phyloP scores from a whole-genome alignment of 1,284 basidiomycete genomes.

The Moesziomyces sp. region DNA sequence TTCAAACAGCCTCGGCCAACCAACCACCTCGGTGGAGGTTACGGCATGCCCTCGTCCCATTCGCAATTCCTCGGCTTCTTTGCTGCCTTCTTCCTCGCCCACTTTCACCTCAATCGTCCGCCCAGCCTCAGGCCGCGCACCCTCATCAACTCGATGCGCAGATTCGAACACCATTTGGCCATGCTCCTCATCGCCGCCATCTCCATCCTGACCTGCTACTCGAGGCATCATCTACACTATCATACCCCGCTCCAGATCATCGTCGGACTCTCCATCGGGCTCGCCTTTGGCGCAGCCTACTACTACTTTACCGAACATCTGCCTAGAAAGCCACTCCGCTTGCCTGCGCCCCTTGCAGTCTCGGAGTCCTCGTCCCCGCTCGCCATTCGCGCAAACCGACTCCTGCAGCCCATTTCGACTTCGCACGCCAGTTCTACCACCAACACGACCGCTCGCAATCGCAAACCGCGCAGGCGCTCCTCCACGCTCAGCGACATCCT shows the following conservation, averaged over 20 bases:
- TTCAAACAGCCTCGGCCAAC: slow-evolving; percentile 78
- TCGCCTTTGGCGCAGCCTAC: slow-evolving; percentile 73
- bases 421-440: slow-evolving; percentile 4
- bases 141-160: slow-evolving; percentile 43
- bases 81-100: slow-evolving; percentile 78
- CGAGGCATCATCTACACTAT: slow-evolving; percentile 80
- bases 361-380: slow-evolving; percentile 33
- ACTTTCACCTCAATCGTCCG: slow-evolving; percentile 78
- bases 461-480: slow-evolving; percentile 18
- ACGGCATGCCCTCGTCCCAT: slow-evolving; percentile 87
- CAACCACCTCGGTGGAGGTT: slow-evolving; percentile 78
- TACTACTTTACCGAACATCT: slow-evolving; percentile 76
- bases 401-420: slow-evolving; percentile 26
- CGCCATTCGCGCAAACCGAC: slow-evolving; percentile 22
- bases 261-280: slow-evolving; percentile 79
- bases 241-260: slow-evolving; percentile 78
- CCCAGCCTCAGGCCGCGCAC: slow-evolving; percentile 70
- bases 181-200: slow-evolving; percentile 73
- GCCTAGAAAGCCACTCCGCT: slow-evolving; percentile 67
- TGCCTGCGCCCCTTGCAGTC: slow-evolving; percentile 41
- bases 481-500: slow-evolving; percentile 31
- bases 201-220: slow-evolving; percentile 79
- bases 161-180: slow-evolving; percentile 66
- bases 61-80: slow-evolving; percentile 91
- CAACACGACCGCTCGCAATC: slow-evolving; percentile 9